Conservation (phyloP, 768 basidiomycete species). For the Tricholoma sp. region DNA sequence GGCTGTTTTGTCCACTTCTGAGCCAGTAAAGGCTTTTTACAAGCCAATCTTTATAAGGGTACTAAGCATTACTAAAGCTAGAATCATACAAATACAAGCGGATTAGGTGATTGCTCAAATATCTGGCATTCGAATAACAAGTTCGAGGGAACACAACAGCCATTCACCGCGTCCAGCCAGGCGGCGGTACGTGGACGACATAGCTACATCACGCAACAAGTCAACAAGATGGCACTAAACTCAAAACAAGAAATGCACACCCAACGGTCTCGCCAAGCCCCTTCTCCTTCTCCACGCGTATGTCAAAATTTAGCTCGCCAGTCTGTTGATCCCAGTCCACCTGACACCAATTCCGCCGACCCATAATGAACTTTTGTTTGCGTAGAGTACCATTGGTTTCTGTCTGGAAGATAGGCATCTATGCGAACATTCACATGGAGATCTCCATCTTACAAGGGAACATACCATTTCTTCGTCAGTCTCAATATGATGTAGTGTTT, state of each 20-base stretch:
- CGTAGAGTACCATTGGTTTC: conserved; percentile 75
- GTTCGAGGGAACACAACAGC: not conserved
- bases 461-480: conserved; percentile 88
- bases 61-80: not conserved
- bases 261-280: conserved; percentile 78
- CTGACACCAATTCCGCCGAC: conserved; percentile 81
- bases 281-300: conserved; percentile 82
- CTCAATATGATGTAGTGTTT: conserved; percentile 71
- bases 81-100: not conserved
- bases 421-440: not conserved
- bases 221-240: not conserved
- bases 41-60: not conserved
- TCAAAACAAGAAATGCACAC: conserved; percentile 37
- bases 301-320: conserved; percentile 72
- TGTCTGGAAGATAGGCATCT: conserved; percentile 72
- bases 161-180: conserved; percentile 15
- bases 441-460: not conserved
- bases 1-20: too few relatives aligned
- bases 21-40: not conserved
- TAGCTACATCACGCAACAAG: conserved; percentile 13
- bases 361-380: conserved; percentile 82
- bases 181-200: conserved; percentile 17
- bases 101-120: not conserved
- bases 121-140: not conserved
- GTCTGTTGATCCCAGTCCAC: conserved; percentile 52